Evolutionary conservation across 228 moss, liverwort and hornwort species (phyloP), one percentile per base, ranked within the genome.

Genomic region (Sphagnum magellanicum): DNA sequence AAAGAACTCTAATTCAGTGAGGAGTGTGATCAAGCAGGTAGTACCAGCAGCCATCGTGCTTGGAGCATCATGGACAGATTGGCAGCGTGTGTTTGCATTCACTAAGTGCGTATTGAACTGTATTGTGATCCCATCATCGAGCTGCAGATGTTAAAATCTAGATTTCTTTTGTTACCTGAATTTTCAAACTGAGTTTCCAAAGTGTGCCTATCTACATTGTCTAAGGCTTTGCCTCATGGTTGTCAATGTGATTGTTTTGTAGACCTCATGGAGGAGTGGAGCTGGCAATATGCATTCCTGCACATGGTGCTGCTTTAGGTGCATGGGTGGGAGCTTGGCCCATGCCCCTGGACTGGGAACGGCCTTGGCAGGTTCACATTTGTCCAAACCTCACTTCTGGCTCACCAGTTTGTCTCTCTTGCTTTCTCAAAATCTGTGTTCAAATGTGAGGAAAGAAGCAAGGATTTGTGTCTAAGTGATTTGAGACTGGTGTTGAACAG

Each of bases 311-410:
- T 74, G 81, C 81, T 17, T 69, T 98, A 61, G 98, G 98, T 67
- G 87, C 98, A 63, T 98, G 98, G 98, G 71, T 90, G 70, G 98
- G 98, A 79, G 92, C 94, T 52, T 92, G 92, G 87, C 98, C 98
- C 6, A 98, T 98, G 88, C 98, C 92, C 68, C 93, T 98, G 32
- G 98, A 98, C 71, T 98, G 94, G 98, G 94, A 92, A 57, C 88
- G 98, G 61, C 89, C 88, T 59, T 98, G 98, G 98, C 94, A 98
- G 97, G 93, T 97, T 63, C 16, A 61, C 71, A 4, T 15, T 50
- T 5, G 15, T 53, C 8, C 13, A 10, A 48, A 51, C 46, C 53
- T 60, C 10, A 13, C 8, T 59, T 53, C 16, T 71, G 50, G 13
- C 32, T 32, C 3, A 32, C 32, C 32, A 32, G 32, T 63, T 67